Conservation (phyloP, 1,139 yeast species). For the Protomyces pachydermus region DNA sequence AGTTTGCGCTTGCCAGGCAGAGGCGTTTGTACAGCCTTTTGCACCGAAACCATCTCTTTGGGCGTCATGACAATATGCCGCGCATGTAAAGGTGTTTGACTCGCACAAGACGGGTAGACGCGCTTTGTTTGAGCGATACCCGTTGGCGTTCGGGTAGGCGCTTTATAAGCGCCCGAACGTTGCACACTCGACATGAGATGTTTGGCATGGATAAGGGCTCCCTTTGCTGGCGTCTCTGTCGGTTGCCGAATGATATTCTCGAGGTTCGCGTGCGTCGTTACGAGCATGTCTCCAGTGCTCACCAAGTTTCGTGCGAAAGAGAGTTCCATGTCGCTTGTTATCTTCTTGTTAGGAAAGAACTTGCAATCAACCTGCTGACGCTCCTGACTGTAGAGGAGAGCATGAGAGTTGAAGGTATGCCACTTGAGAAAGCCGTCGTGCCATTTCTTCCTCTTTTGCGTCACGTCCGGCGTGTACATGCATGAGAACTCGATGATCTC, state of each 20-base stretch:
- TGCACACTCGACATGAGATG: neutral
- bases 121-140: neutral
- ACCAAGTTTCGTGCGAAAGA: conserved; percentile 9
- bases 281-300: conserved; percentile 2
- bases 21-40: neutral
- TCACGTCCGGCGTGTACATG: conserved; percentile 47
- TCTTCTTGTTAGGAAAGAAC: conserved; percentile 34
- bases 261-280: conserved; percentile 17
- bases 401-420: conserved; percentile 49
- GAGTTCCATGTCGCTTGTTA: conserved; percentile 8
- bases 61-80: neutral
- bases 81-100: neutral
- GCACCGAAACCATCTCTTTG: neutral
- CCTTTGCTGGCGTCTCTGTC: neutral
- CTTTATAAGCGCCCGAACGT: neutral
- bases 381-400: conserved; percentile 46
- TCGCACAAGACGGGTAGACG: neutral
- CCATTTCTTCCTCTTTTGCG: conserved; percentile 53
- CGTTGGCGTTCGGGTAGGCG: neutral
- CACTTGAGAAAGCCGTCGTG: conserved; percentile 49
- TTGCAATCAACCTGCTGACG: conserved; percentile 43
- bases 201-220: neutral
- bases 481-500: conserved; percentile 43
- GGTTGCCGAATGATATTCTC: conserved; percentile 8
- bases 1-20: neutral